These are phyloP conservation scores for Desmodesmus armatus DNA, from an alignment of 139 green algal genomes.

Conservation along the genomic window DNA sequence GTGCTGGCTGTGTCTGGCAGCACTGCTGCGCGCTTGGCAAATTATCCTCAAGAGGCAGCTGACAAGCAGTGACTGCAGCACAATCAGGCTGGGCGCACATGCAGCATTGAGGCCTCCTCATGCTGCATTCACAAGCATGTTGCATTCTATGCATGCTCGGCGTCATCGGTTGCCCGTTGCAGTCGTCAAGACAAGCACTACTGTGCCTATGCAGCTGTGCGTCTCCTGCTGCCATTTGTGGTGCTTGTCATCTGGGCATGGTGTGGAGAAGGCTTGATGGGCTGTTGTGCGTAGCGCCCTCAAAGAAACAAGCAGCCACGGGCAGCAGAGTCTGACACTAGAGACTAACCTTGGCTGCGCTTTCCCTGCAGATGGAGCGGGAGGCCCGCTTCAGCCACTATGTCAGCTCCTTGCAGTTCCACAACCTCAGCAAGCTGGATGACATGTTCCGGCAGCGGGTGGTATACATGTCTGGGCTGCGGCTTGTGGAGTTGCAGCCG, in stretches of 20 bases:
- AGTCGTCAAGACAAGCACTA: no score
- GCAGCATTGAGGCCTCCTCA: no score
- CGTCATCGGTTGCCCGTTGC: no score
- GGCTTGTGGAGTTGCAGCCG: conserved; percentile 23
- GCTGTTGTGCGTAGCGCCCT: no score
- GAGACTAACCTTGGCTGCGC: not conserved
- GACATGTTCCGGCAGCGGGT: conserved; percentile 54
- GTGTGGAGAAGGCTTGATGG: no score
- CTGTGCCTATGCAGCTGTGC: not conserved
- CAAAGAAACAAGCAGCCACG: no score
- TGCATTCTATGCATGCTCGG: no score
- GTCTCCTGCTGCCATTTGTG: not conserved
- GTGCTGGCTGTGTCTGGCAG: not conserved
- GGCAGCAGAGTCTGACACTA: no score
- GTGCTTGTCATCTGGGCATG: no score
- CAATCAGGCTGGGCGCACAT: no score
- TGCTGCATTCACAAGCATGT: no score
- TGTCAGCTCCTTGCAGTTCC: conserved; percentile 61
- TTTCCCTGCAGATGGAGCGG: conserved; percentile 51
- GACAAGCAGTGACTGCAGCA: no score
- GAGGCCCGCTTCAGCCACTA: conserved; percentile 74
- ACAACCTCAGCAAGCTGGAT: conserved; percentile 70
- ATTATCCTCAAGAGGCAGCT: not conserved
- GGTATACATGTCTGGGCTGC: not conserved
- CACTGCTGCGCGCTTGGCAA: not conserved